These are phyloP conservation scores for Pseudozyma sp. DNA, from an alignment of 1,284 basidiomycete species.

Conservation along the genomic window DNA sequence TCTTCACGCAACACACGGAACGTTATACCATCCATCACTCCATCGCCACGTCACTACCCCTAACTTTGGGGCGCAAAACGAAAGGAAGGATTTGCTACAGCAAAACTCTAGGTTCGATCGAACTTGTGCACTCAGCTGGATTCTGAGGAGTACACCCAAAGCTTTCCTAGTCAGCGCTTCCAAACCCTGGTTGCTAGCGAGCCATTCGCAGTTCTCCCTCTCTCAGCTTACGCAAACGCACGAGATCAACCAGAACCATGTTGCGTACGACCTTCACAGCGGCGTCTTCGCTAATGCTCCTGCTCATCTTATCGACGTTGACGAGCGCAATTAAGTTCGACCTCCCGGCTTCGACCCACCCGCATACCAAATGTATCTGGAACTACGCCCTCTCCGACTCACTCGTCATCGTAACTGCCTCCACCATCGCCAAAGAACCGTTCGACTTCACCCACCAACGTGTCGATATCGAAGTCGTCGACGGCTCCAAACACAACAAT, in stretches of 20 bases:
- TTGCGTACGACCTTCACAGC: conserved; percentile 3
- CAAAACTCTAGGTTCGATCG: too few relatives aligned
- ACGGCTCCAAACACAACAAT: conserved; percentile 87
- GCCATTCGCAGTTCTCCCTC: not conserved
- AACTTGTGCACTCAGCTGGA: too few relatives aligned
- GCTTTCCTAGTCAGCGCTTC: too few relatives aligned
- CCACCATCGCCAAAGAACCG: conserved; percentile 75
- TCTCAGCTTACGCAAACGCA: not conserved
- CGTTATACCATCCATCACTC: not conserved
- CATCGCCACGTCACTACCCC: not conserved
- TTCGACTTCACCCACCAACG: conserved; percentile 51
- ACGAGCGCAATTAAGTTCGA: conserved; percentile 65
- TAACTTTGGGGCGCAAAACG: not conserved
- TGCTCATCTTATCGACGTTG: conserved; percentile 11
- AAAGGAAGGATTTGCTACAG: too few relatives aligned
- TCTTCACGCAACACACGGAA: not conserved
- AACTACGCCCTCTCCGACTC: conserved; percentile 68
- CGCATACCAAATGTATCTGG: conserved; percentile 66
- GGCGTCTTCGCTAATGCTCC: conserved; percentile 6
- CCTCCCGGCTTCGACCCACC: conserved; percentile 41
- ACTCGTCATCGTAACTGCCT: conserved; percentile 82
- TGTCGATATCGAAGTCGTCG: conserved; percentile 91
- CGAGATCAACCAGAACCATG: not conserved
- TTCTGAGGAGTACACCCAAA: too few relatives aligned
- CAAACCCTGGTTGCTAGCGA: too few relatives aligned